These are phyloP conservation scores for Arthrinium phaeospermum DNA, from an alignment of 2,329 filamentous ascomycete species.

Conservation along the genomic window DNA sequence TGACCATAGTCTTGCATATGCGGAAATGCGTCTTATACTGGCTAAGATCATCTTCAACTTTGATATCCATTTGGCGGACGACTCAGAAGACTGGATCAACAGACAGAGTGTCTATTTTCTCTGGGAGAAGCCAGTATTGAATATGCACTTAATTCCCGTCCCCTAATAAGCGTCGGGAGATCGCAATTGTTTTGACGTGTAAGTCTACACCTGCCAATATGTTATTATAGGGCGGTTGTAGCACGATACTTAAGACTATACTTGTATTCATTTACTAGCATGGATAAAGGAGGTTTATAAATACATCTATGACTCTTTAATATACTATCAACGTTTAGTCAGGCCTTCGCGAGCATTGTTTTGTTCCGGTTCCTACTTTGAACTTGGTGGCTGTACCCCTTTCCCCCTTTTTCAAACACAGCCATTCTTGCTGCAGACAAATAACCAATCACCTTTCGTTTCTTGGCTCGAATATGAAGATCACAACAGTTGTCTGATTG, in stretches of 20 bases:
- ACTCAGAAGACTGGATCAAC: conserved; percentile 34
- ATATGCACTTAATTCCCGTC: conserved; percentile 34
- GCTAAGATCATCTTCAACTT: conserved; percentile 44
- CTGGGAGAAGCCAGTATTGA: conserved; percentile 38
- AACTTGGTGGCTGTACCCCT: too few relatives aligned
- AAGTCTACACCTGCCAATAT: neutral
- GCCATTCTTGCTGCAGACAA: too few relatives aligned
- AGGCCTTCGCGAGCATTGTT: too few relatives aligned
- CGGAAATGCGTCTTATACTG: conserved; percentile 45
- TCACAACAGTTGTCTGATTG: neutral
- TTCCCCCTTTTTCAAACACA: too few relatives aligned
- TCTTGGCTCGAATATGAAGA: neutral
- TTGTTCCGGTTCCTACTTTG: too few relatives aligned
- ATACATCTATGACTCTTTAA: neutral
- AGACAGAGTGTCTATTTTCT: conserved; percentile 37
- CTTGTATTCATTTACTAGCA: neutral
- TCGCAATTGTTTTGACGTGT: too few relatives aligned
- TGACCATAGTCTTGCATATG: conserved; percentile 38
- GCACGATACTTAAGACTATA: neutral
- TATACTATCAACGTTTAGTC: too few relatives aligned
- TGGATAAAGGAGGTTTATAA: neutral
- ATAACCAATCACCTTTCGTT: too few relatives aligned
- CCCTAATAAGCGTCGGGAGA: neutral
- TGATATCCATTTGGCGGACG: conserved; percentile 37
- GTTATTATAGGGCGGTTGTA: neutral